These are phyloP conservation scores for Prunus mongolica DNA, from an alignment of 306 rosid species.

Conservation along the genomic window DNA sequence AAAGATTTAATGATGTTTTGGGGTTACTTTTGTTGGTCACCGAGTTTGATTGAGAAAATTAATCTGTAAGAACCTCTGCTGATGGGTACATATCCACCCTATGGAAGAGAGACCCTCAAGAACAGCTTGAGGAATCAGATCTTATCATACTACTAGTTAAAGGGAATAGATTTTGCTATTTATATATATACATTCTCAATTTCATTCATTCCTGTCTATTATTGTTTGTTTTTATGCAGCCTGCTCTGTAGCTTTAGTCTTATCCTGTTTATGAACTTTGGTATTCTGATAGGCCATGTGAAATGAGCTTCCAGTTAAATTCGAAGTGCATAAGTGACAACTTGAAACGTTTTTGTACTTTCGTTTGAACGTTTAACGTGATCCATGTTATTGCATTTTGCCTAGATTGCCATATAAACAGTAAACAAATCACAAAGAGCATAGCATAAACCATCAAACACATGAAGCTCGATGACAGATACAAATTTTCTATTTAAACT, in stretches of 20 bases:
- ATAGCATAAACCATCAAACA: too few species aligned
- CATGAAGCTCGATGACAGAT: too few species aligned
- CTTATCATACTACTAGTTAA: not conserved
- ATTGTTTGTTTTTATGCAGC: not conserved
- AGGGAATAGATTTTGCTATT: conserved; percentile 2
- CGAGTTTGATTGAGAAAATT: conserved; percentile 10
- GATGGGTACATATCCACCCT: conserved; percentile 3
- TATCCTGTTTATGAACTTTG: not conserved
- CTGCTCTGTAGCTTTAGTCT: not conserved
- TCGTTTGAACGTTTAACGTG: not conserved
- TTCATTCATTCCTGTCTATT: not conserved
- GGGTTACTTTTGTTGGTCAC: conserved; percentile 3
- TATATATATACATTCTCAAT: conserved; percentile 7
- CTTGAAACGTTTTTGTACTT: not conserved
- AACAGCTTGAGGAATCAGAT: conserved; percentile 4
- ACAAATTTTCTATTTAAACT: not conserved
- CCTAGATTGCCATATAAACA: not conserved
- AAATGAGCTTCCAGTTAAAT: not conserved
- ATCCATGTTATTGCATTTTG: not conserved
- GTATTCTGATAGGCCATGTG: not conserved
- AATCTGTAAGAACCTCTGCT: conserved; percentile 6
- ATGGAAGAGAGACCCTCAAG: not conserved
- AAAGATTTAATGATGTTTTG: not conserved
- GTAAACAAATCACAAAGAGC: too few species aligned
- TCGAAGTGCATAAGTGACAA: not conserved